phyloP scores from a whole-genome alignment of 768 basidiomycete species.

The Boletus patriciae region DNA sequence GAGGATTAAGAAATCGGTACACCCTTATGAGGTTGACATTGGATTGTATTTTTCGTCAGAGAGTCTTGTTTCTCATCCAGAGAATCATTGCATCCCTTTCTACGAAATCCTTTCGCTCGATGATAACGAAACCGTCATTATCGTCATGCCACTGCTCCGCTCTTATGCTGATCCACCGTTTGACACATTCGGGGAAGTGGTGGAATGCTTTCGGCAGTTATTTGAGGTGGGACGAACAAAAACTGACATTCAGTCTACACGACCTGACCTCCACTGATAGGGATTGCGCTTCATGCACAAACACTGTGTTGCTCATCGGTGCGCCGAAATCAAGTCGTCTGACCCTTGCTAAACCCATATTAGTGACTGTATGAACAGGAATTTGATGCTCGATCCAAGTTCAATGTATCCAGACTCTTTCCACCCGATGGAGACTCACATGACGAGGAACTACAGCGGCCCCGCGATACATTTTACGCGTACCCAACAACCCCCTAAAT shows the following conservation, averaged over 20 bases:
- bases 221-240: slow-evolving; percentile 26
- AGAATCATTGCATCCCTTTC: slow-evolving; percentile 39
- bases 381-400: slow-evolving; percentile 35
- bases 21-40: slow-evolving; percentile 34
- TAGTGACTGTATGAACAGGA: slow-evolving; percentile 32
- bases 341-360: neutral
- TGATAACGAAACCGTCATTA: neutral
- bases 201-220: slow-evolving; percentile 34
- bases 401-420: slow-evolving; percentile 26
- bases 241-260: neutral
- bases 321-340: neutral
- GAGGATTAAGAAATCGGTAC: neutral
- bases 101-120: slow-evolving; percentile 22
- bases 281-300: slow-evolving; percentile 24
- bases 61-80: neutral
- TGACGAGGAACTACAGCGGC: slow-evolving; percentile 21
- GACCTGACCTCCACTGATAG: neutral
- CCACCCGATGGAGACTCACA: slow-evolving; percentile 19
- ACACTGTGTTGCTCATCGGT: slow-evolving; percentile 20
- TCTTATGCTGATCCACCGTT: slow-evolving; percentile 16
- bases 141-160: slow-evolving; percentile 9
- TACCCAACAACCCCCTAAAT: slow-evolving; percentile 26
- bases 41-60: slow-evolving; percentile 20
- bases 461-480: slow-evolving; percentile 29
- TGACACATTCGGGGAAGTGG: slow-evolving; percentile 33